phyloP scores from a whole-genome alignment of 306 rosid genomes.

The Malus sieversii region DNA sequence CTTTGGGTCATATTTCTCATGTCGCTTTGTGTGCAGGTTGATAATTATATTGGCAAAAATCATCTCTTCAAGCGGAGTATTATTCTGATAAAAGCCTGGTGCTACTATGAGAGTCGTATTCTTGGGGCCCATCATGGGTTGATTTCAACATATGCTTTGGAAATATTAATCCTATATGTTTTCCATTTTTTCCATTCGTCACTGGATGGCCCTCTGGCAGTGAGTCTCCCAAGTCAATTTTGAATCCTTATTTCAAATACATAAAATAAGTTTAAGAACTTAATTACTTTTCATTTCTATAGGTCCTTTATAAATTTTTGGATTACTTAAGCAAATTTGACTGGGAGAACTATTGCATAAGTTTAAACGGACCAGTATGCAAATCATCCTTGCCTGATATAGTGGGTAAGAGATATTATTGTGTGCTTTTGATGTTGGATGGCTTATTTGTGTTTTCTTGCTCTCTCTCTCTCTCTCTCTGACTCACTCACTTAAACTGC shows the following conservation, averaged over 20 bases:
- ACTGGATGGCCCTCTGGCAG: conserved; percentile 68
- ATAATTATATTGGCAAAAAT: conserved; percentile 61
- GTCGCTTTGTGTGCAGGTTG: conserved; percentile 42
- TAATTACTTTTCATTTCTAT: conserved; percentile 7
- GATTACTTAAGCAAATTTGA: conserved; percentile 86
- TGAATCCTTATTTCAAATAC: not conserved
- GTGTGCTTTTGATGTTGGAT: conserved; percentile 9
- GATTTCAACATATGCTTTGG: conserved; percentile 90
- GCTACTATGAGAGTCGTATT: conserved; percentile 87
- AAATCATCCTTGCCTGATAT: conserved; percentile 60
- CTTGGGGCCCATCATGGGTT: conserved; percentile 90
- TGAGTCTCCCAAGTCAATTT: conserved; percentile 33
- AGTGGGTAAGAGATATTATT: conserved; percentile 43
- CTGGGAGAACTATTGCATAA: conserved; percentile 77
- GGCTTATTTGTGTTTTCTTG: conserved; percentile 13
- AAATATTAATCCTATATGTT: conserved; percentile 72
- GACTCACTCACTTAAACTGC: conserved; percentile 7
- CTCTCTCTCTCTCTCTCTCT: conserved; percentile 8
- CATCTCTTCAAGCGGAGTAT: conserved; percentile 85
- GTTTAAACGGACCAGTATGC: conserved; percentile 78
- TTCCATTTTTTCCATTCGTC: conserved; percentile 66
- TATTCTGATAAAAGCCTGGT: conserved; percentile 81
- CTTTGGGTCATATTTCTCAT: not conserved
- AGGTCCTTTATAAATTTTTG: conserved; percentile 83
- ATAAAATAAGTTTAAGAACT: not conserved